These are phyloP conservation scores for Arthonia radiata DNA, from an alignment of 495 filamentous ascomycete species.

Conservation along the genomic window DNA sequence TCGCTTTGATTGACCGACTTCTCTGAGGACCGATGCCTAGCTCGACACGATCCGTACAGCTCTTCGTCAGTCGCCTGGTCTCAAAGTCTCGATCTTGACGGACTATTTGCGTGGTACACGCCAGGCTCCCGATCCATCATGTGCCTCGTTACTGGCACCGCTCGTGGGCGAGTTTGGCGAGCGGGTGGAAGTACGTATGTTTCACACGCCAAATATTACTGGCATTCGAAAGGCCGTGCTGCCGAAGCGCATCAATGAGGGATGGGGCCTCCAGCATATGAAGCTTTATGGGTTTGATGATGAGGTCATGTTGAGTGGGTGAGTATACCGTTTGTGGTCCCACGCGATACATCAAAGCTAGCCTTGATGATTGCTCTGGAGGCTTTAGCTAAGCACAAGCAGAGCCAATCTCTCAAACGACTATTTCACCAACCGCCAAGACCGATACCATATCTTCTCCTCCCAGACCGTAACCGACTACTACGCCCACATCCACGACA, in stretches of 20 bases:
- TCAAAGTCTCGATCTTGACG: constrained; percentile 78
- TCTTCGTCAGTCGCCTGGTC: constrained; percentile 42
- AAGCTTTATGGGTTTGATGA: constrained; percentile 95
- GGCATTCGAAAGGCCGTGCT: constrained; percentile 62
- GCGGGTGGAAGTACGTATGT: constrained; percentile 88
- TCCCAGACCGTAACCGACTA: constrained; percentile 59
- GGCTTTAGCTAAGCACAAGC: neutral
- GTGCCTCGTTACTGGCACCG: constrained; percentile 67
- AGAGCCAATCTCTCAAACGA: constrained; percentile 80
- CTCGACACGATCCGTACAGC: constrained; percentile 55
- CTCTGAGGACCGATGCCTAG: constrained; percentile 13
- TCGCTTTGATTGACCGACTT: constrained; percentile 4
- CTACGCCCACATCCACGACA: constrained; percentile 50
- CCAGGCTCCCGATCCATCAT: constrained; percentile 68
- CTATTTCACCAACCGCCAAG: constrained; percentile 90
- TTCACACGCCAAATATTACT: constrained; percentile 88
- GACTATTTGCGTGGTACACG: constrained; percentile 80
- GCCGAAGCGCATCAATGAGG: constrained; percentile 82
- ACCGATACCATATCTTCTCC: constrained; percentile 79
- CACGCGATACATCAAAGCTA: neutral
- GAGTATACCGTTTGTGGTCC: constrained; percentile 6
- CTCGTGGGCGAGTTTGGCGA: constrained; percentile 65
- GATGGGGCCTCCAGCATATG: constrained; percentile 98
- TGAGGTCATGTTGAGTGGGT: constrained; percentile 86
- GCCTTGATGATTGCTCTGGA: constrained; percentile 1